A percentile compares a stretch with the other conserved stretches of the same genome.
These are phyloP conservation scores for Boletus patriciae DNA, from an alignment of 768 basidiomycete genomes.

Conservation along the genomic window DNA sequence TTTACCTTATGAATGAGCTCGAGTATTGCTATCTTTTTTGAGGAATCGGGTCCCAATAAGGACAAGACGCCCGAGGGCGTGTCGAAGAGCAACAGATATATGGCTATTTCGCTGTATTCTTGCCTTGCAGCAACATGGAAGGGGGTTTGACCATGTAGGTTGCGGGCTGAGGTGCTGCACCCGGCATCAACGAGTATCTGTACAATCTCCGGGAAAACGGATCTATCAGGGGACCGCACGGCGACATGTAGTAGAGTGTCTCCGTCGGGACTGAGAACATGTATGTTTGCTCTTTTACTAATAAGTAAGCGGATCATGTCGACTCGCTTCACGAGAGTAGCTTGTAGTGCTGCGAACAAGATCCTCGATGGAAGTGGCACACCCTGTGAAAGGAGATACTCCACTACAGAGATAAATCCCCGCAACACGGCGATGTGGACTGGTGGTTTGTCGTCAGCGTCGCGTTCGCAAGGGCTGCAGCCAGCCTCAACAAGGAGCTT, in stretches of 20 bases:
- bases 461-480: neutral
- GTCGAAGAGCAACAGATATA: neutral
- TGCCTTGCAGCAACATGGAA: neutral
- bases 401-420: neutral
- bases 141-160: neutral
- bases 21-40: neutral
- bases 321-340: neutral
- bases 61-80: neutral
- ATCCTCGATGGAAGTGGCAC: neutral
- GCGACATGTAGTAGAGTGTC: neutral
- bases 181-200: neutral
- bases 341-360: neutral
- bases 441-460: neutral
- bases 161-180: neutral
- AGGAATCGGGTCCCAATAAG: neutral
- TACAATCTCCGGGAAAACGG: neutral
- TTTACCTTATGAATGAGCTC: too few species aligned
- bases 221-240: neutral
- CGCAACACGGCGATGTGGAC: neutral
- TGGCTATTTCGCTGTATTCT: neutral
- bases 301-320: slow-evolving; percentile 4
- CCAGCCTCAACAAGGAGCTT: slow-evolving; percentile 1
- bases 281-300: neutral
- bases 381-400: neutral
- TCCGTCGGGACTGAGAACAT: neutral